Evolutionary conservation across 2,329 filamentous ascomycete species (phyloP), one percentile per base, ranked within the genome.

Genomic region (Celoporthe dispersa): DNA sequence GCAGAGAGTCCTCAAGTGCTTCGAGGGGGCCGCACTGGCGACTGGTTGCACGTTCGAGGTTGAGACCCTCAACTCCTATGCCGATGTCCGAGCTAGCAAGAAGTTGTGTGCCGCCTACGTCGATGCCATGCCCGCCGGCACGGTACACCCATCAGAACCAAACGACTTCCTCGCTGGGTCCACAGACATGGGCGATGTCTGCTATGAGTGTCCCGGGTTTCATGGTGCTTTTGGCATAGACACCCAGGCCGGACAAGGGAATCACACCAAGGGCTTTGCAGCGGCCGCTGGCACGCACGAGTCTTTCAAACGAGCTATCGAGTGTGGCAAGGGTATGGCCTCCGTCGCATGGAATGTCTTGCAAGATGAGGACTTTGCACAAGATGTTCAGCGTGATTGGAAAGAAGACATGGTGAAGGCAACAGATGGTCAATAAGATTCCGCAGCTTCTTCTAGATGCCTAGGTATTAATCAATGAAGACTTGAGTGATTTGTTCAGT

Each of bases 151-250:
- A n/a, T 73, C 68, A 9, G 73, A 76, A 60, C 76, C 75, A n/a
- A 66, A 66, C 19, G 77, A 78, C 62, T 76, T 79, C 33, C 68
- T 79, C 8, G 76, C 75, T 44, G 78, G 77, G 33, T 78, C 77
- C 39, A 80, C 78, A 8, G 78, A 80, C 59, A 79, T 78, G 82
- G 82, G 82, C 1, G 81, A 84, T 70, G 81, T 84, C 5, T 82
- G 80, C 19, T 83, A 84, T 66, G 79, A 78, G 35, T 80, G 82
- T 16, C 82, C 82, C 1, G 81, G 81, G 0, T 83, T 84, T 72
- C 81, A 84, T 67, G 81, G 80, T 0, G 78, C 79, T 12, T 83
- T 84, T 71, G 79, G 78, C 28, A 83, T 84, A 64, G 76, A 75
- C 4, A 77, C 78, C 0, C 75, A 79, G 19, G 71, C 73, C 71